Evolutionary conservation across 345 rosid species (phyloP).

Genomic region (Dipteronia sinensis): DNA sequence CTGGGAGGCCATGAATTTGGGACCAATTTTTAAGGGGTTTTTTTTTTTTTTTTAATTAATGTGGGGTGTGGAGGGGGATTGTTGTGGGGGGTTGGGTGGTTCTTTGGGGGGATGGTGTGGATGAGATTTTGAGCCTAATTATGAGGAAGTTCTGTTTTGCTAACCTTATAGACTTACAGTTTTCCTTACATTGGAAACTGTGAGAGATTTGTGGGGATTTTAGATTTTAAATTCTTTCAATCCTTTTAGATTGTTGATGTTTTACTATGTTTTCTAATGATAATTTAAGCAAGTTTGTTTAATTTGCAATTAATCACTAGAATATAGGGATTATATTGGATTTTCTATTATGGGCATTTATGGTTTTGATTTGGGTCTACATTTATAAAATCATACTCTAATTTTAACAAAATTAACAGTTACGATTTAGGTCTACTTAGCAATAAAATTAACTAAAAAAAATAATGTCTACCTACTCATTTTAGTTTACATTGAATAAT

Average conservation of each 20-base stretch:
- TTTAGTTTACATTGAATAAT: background rate
- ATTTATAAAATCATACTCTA: background rate
- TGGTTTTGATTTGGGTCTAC: background rate
- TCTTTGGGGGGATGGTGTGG: slow-evolving; percentile 12
- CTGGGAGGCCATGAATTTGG: slow-evolving; percentile 17
- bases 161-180: background rate
- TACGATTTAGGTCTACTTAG: background rate
- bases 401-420: background rate
- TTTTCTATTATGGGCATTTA: background rate
- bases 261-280: background rate
- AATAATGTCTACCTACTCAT: background rate
- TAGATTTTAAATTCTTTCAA: background rate
- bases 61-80: background rate
- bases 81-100: background rate
- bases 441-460: too few species aligned
- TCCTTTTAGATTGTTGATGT: background rate
- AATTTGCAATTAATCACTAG: too few species aligned
- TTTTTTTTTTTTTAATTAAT: background rate
- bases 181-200: slow-evolving; percentile 23
- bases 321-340: background rate
- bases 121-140: slow-evolving; percentile 17
- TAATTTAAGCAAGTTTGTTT: too few species aligned
- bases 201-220: slow-evolving; percentile 36
- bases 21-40: background rate
- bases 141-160: background rate